phyloP scores from a whole-genome alignment of 2,329 filamentous ascomycete genomes.

The Claviceps digitariae region DNA sequence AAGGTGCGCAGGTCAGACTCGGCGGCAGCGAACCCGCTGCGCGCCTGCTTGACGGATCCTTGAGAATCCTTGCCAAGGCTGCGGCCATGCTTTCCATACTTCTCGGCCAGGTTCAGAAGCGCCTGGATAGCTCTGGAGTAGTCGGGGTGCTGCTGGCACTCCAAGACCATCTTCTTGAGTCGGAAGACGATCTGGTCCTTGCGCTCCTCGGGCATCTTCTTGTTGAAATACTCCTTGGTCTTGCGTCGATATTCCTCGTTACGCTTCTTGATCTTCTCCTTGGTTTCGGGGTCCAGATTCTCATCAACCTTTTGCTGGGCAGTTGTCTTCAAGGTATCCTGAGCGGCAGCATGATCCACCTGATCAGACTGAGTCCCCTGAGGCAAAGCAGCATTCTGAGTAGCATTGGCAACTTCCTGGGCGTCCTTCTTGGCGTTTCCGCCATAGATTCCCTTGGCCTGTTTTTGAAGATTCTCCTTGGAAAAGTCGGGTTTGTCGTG shows the following conservation, averaged over 20 bases:
- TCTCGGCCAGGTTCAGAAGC: conserved; percentile 68
- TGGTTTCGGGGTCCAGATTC: conserved; percentile 53
- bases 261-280: conserved; percentile 30
- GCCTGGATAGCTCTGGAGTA: conserved; percentile 89
- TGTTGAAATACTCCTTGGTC: conserved; percentile 61
- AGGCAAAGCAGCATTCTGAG: conserved; percentile 36
- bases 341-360: conserved; percentile 28
- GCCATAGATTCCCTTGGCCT: conserved; percentile 50
- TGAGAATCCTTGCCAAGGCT: conserved; percentile 49
- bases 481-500: conserved; percentile 72
- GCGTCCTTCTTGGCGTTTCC: conserved; percentile 43
- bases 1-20: conserved; percentile 69
- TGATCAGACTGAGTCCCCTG: conserved; percentile 35
- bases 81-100: conserved; percentile 66
- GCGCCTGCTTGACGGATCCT: conserved; percentile 59
- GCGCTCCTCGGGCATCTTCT: conserved; percentile 85
- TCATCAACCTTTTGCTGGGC: conserved; percentile 44
- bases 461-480: conserved; percentile 53
- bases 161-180: conserved; percentile 92
- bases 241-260: conserved; percentile 31
- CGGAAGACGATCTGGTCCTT: conserved; percentile 86
- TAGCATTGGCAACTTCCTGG: conserved; percentile 44
- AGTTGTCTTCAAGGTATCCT: conserved; percentile 22
- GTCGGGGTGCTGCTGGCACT: conserved; percentile 89
- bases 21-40: conserved; percentile 52